Conservation (phyloP, 2,329 filamentous ascomycete genomes). For the Alternaria ethzedia region DNA sequence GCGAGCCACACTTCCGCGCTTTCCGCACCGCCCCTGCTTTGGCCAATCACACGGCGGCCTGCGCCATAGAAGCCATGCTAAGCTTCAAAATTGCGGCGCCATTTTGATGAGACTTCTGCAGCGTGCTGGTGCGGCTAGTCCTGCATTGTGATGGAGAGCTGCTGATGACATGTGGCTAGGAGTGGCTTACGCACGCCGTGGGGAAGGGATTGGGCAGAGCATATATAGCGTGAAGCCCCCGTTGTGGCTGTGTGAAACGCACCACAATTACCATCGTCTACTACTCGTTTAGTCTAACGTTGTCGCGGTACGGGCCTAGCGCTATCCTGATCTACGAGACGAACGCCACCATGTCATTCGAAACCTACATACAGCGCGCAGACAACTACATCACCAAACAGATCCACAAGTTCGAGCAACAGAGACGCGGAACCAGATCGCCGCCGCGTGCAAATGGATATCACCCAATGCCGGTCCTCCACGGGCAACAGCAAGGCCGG, state of each 20-base stretch:
- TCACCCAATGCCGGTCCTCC: slow-evolving; percentile 8
- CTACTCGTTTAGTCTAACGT: not conserved
- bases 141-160: slow-evolving; percentile 14
- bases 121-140: slow-evolving; percentile 12
- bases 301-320: not conserved
- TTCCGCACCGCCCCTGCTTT: slow-evolving; percentile 15
- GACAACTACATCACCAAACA: slow-evolving; percentile 24
- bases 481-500: not conserved
- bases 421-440: slow-evolving; percentile 12
- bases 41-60: slow-evolving; percentile 12
- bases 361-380: slow-evolving; percentile 21
- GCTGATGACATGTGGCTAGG: slow-evolving; percentile 9
- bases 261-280: not conserved
- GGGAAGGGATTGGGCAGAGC: slow-evolving; percentile 2
- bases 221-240: slow-evolving; percentile 7
- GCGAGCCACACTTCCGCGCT: slow-evolving; percentile 15
- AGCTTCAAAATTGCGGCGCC: slow-evolving; percentile 9
- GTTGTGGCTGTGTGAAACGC: slow-evolving; percentile 13
- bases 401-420: slow-evolving; percentile 26
- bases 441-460: slow-evolving; percentile 11
- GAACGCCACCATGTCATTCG: slow-evolving; percentile 14
- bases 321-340: not conserved
- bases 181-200: slow-evolving; percentile 21
- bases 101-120: slow-evolving; percentile 5
- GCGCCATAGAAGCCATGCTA: slow-evolving; percentile 8